These are phyloP conservation scores for Hericium coralloides DNA, from an alignment of 768 basidiomycete species.

Conservation along the genomic window DNA sequence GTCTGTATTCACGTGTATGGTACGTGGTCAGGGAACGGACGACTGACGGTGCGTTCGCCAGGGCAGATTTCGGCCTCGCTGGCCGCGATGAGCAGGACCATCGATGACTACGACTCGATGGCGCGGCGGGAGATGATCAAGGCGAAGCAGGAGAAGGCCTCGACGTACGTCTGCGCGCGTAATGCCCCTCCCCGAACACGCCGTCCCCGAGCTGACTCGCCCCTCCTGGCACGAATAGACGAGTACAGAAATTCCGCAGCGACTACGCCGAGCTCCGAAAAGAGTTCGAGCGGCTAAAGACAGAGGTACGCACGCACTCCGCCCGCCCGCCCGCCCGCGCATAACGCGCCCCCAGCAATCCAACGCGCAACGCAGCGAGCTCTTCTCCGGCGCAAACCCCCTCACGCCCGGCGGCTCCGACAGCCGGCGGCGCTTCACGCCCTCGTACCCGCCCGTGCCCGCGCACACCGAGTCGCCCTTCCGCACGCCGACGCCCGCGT, in stretches of 20 bases:
- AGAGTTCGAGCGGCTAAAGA: slow-evolving; percentile 77
- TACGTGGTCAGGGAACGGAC: background rate
- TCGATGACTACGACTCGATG: slow-evolving; percentile 97
- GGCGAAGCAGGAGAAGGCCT: slow-evolving; percentile 93
- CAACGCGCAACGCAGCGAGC: slow-evolving; percentile 51
- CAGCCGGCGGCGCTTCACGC: slow-evolving; percentile 56
- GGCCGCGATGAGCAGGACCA: slow-evolving; percentile 87
- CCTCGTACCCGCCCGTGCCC: slow-evolving; percentile 11
- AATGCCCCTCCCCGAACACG: too few species aligned
- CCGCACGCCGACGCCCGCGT: slow-evolving; percentile 44
- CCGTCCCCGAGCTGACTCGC: too few species aligned
- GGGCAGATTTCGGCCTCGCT: slow-evolving; percentile 98
- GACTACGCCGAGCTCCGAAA: slow-evolving; percentile 78
- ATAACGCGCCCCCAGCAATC: slow-evolving; percentile 36
- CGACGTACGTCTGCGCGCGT: slow-evolving; percentile 46
- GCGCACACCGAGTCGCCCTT: slow-evolving; percentile 82
- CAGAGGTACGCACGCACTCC: slow-evolving; percentile 30
- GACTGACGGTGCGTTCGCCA: slow-evolving; percentile 29
- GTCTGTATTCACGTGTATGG: slow-evolving; percentile 36
- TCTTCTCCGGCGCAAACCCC: slow-evolving; percentile 36
- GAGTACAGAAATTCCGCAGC: slow-evolving; percentile 83
- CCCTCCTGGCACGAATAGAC: slow-evolving; percentile 36
- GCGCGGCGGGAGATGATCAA: slow-evolving; percentile 94
- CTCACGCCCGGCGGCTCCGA: slow-evolving; percentile 37
- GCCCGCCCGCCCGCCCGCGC: background rate